Conservation (phyloP, 306 rosid species). For the Astragalus membranaceus region DNA sequence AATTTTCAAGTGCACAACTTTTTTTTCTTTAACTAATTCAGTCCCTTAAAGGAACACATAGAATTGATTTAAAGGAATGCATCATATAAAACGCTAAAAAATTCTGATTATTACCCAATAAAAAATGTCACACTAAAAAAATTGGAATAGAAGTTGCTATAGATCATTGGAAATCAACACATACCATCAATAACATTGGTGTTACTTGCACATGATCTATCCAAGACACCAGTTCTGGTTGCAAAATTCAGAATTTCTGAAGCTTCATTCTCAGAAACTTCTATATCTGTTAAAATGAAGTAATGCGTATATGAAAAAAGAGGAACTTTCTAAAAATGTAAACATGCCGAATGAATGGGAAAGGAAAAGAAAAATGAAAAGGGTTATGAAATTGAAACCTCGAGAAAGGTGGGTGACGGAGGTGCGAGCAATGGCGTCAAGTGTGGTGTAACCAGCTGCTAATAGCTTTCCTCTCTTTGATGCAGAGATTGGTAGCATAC, state of each 20-base stretch:
- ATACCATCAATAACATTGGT: slow-evolving; percentile 45
- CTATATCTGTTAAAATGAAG: slow-evolving; percentile 45
- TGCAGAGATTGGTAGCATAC: slow-evolving; percentile 66
- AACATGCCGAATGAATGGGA: background rate
- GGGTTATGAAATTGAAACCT: slow-evolving; percentile 38
- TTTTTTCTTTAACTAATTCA: too few species aligned
- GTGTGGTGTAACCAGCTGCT: slow-evolving; percentile 64
- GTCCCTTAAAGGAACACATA: too few species aligned
- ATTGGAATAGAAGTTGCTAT: background rate
- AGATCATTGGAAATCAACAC: background rate
- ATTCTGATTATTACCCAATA: background rate
- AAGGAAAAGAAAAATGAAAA: background rate
- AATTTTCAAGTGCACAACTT: background rate
- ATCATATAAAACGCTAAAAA: background rate
- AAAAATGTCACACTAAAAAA: background rate
- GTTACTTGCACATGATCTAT: slow-evolving; percentile 30
- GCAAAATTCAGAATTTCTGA: slow-evolving; percentile 61
- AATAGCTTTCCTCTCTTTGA: slow-evolving; percentile 76
- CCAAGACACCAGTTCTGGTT: slow-evolving; percentile 39
- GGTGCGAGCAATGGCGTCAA: slow-evolving; percentile 43
- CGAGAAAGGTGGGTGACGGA: slow-evolving; percentile 57
- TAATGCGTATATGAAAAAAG: background rate
- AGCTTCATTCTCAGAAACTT: slow-evolving; percentile 60
- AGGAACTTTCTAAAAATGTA: background rate
- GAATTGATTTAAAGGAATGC: background rate